A percentile compares a stretch with the other conserved stretches of the same genome.
Conservation (phyloP, 2,329 filamentous ascomycete species). For the Stagonosporopsis vannaccii region DNA sequence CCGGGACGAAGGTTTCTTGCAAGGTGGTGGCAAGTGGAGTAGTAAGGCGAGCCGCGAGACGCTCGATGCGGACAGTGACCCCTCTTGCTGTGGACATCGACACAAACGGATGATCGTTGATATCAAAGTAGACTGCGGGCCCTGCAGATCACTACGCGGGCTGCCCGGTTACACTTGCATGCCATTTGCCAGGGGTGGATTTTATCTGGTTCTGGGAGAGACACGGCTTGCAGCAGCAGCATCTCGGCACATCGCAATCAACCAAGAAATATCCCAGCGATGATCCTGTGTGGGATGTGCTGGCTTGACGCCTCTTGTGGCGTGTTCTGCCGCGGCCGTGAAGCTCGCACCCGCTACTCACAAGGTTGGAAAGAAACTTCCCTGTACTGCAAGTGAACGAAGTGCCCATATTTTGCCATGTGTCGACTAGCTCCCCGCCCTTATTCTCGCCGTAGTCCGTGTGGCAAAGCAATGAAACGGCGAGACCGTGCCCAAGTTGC, state of each 20-base stretch:
- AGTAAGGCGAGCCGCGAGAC: not conserved
- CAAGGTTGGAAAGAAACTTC: not conserved
- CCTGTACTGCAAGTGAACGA: not conserved
- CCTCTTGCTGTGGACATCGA: not conserved
- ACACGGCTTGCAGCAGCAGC: not conserved
- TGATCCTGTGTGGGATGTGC: not conserved
- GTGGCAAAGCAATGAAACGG: slow-evolving; percentile 13
- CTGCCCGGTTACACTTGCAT: not conserved
- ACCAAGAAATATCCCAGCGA: not conserved
- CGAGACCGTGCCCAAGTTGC: slow-evolving; percentile 4
- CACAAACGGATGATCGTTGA: not conserved
- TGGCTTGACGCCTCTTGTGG: not conserved
- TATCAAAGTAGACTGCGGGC: not conserved
- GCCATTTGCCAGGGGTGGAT: not conserved
- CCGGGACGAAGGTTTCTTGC: not conserved
- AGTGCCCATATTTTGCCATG: not conserved
- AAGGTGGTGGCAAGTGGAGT: not conserved
- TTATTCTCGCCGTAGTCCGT: not conserved
- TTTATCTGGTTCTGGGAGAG: not conserved
- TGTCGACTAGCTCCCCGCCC: not conserved
- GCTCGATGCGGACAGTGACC: not conserved
- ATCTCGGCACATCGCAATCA: slow-evolving; percentile 1
- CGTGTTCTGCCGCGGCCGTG: not conserved
- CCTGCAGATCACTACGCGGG: slow-evolving; percentile 1
- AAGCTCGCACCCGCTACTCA: not conserved